phyloP scores from a whole-genome alignment of 2,329 filamentous ascomycete genomes.

The Geosmithia flava region DNA sequence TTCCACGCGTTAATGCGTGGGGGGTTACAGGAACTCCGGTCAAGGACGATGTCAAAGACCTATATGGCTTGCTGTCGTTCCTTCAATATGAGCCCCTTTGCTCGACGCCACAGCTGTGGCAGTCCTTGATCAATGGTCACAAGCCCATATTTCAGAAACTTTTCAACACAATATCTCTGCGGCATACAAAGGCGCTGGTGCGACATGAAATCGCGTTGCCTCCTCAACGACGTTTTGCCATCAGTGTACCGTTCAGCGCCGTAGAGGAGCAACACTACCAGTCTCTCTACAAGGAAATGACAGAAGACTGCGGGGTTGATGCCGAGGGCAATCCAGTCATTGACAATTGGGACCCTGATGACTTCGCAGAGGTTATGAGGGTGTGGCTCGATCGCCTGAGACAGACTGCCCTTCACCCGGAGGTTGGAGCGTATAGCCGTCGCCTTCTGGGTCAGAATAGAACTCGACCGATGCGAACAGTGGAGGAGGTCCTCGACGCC shows the following conservation, averaged over 20 bases:
- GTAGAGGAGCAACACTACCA: conserved; percentile 87
- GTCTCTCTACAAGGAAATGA: conserved; percentile 64
- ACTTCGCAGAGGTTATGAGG: conserved; percentile 62
- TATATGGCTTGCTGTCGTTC: conserved; percentile 73
- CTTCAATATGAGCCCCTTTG: conserved; percentile 68
- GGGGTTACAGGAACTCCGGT: conserved; percentile 82
- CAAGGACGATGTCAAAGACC: conserved; percentile 63
- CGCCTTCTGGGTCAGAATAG: conserved; percentile 49
- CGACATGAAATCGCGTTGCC: conserved; percentile 70
- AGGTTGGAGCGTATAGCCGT: conserved; percentile 58
- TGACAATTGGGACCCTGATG: conserved; percentile 53
- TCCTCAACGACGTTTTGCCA: conserved; percentile 71
- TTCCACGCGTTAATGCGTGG: conserved; percentile 83
- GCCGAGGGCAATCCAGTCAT: conserved; percentile 47
- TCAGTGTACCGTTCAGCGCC: conserved; percentile 80
- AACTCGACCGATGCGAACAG: conserved; percentile 60
- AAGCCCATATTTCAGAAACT: conserved; percentile 54
- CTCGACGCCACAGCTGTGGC: conserved; percentile 53
- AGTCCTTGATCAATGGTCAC: conserved; percentile 47
- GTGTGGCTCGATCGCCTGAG: conserved; percentile 65
- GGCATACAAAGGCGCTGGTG: conserved; percentile 76
- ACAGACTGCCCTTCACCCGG: conserved; percentile 76
- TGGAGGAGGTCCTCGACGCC: conserved; percentile 73
- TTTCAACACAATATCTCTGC: conserved; percentile 60
- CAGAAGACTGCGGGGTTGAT: conserved; percentile 54